phyloP scores from a whole-genome alignment of 805 yeast species.

The Scheffersomyces stipitis region DNA sequence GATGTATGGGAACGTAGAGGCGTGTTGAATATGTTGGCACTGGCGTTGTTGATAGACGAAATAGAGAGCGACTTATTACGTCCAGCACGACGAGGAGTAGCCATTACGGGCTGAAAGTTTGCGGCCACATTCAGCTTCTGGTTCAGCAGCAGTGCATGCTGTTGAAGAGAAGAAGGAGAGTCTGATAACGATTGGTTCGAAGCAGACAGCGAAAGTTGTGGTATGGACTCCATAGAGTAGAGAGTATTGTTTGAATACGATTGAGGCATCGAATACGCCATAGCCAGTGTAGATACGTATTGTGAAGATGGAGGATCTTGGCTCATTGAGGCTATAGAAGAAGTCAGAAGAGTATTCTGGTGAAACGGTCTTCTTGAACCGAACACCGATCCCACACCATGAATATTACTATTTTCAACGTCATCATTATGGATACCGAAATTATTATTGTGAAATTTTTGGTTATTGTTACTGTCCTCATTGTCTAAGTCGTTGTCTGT shows the following conservation, averaged over 20 bases:
- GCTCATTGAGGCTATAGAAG: no score
- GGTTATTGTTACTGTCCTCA: slow-evolving; percentile 5
- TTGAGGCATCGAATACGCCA: slow-evolving; percentile 4
- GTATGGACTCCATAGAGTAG: slow-evolving; percentile 35
- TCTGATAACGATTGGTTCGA: slow-evolving; percentile 36
- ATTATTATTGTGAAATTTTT: neutral
- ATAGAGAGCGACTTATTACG: slow-evolving; percentile 37
- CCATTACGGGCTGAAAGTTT: slow-evolving; percentile 10
- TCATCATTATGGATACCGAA: no score
- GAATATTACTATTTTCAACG: neutral
- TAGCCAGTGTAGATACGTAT: no score
- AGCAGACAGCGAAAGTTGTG: slow-evolving; percentile 34
- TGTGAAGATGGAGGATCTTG: no score
- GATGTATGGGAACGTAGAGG: slow-evolving; percentile 27
- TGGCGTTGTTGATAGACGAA: slow-evolving; percentile 18
- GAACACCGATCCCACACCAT: neutral
- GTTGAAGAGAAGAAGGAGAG: slow-evolving; percentile 27
- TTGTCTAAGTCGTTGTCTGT: no score
- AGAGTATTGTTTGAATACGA: slow-evolving; percentile 24
- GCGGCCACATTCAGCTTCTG: neutral
- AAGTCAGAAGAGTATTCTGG: no score
- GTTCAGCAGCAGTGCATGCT: neutral
- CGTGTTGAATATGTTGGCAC: slow-evolving; percentile 23
- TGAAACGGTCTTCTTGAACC: no score
- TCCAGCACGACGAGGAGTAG: slow-evolving; percentile 35